phyloP scores from a whole-genome alignment of 495 filamentous ascomycete genomes.

The Penicillium maclennaniae region DNA sequence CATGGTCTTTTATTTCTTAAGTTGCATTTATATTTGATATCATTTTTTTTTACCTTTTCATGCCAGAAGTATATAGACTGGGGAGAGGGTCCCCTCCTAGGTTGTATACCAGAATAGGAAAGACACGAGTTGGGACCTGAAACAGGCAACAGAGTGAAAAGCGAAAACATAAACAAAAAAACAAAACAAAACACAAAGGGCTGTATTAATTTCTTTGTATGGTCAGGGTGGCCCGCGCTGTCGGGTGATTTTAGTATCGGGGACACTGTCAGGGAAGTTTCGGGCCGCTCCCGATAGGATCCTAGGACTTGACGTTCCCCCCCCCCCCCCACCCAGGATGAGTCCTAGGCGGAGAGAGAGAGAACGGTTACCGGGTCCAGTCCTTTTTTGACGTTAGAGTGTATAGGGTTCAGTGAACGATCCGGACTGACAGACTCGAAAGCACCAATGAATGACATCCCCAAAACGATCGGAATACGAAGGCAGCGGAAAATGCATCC shows the following conservation, averaged over 20 bases:
- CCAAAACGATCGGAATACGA: not conserved
- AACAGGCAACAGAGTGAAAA: not conserved
- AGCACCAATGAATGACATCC: too few relatives aligned
- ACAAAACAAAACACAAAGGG: not conserved
- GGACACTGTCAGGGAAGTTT: conserved; percentile 24
- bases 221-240: not conserved
- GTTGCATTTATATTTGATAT: too few relatives aligned
- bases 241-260: not conserved
- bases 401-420: not conserved
- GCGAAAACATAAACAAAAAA: too few relatives aligned
- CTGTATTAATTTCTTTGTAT: not conserved
- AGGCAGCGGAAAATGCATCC: conserved; percentile 33
- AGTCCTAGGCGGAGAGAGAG: too few relatives aligned
- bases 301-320: not conserved
- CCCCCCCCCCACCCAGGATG: not conserved
- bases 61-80: too few relatives aligned
- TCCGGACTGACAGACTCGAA: too few relatives aligned
- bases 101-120: not conserved
- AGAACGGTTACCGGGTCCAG: not conserved
- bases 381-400: not conserved
- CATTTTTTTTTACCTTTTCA: not conserved
- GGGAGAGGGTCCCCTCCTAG: too few relatives aligned
- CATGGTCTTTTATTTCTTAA: not conserved
- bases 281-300: conserved; percentile 28
- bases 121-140: not conserved